Conservation (phyloP, 2,329 filamentous ascomycete species). For the Apiospora koreana region DNA sequence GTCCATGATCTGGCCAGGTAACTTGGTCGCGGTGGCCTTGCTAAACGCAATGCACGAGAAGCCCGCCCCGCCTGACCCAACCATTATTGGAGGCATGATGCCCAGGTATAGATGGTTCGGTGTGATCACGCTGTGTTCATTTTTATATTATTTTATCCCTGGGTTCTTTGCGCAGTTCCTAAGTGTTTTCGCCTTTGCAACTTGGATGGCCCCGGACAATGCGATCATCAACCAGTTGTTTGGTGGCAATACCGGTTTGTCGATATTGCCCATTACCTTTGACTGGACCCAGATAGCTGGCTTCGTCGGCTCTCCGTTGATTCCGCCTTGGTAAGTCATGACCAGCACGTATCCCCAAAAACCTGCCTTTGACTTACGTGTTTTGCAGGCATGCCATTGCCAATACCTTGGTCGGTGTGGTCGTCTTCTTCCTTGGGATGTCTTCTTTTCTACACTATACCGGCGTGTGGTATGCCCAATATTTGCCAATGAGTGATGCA, state of each 20-base stretch:
- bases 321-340: constrained; percentile 63
- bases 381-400: constrained; percentile 64
- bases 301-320: constrained; percentile 67
- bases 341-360: neutral
- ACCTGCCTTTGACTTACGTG: neutral
- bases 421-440: constrained; percentile 64
- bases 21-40: constrained; percentile 65
- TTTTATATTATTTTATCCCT: constrained; percentile 69
- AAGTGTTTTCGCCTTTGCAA: constrained; percentile 70
- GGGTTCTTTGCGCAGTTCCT: constrained; percentile 70
- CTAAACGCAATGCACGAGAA: constrained; percentile 74
- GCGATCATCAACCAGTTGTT: constrained; percentile 72
- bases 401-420: constrained; percentile 69
- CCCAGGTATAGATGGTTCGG: constrained; percentile 67
- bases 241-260: constrained; percentile 67
- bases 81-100: constrained; percentile 63
- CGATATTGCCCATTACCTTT: constrained; percentile 71
- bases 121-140: constrained; percentile 56
- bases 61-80: constrained; percentile 50
- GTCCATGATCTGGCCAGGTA: constrained; percentile 75
- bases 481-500: constrained; percentile 69
- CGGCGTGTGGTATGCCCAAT: constrained; percentile 64
- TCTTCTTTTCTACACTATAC: constrained; percentile 64
- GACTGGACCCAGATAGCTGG: constrained; percentile 76
- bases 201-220: constrained; percentile 71